phyloP scores from a whole-genome alignment of 768 basidiomycete genomes.

The Chalciporus piperatus region DNA sequence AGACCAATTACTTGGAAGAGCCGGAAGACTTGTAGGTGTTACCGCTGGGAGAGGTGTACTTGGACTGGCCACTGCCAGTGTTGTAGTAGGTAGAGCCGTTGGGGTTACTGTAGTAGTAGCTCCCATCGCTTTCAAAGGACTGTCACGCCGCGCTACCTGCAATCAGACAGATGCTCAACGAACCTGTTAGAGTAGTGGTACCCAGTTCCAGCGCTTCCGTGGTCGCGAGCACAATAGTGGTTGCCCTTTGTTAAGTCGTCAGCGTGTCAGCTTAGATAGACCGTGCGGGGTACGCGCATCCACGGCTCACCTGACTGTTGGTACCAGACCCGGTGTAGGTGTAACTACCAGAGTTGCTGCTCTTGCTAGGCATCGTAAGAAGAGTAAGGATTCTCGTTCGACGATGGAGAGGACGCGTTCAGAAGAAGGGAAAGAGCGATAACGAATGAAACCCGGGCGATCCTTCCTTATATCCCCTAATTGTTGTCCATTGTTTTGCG shows the following conservation, averaged over 20 bases:
- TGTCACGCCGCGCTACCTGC: not conserved
- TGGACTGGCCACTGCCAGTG: constrained; percentile 42
- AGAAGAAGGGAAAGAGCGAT: not conserved
- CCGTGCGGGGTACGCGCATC: not conserved
- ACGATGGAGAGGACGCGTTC: not conserved
- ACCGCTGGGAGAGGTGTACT: constrained; percentile 50
- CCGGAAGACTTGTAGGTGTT: constrained; percentile 25
- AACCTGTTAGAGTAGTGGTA: constrained; percentile 66
- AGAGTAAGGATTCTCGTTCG: not conserved
- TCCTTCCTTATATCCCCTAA: constrained; percentile 5
- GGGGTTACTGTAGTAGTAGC: constrained; percentile 63
- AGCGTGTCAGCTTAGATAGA: not conserved
- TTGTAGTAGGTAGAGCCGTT: constrained; percentile 62
- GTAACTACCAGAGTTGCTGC: constrained; percentile 30
- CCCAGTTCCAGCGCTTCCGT: constrained; percentile 38
- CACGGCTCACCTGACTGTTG: constrained; percentile 46
- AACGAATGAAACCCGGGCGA: no score
- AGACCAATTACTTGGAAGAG: constrained; percentile 22
- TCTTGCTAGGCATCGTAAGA: constrained; percentile 15
- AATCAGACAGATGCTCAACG: constrained; percentile 10
- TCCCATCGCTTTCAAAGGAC: constrained; percentile 40
- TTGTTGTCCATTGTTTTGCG: constrained; percentile 15
- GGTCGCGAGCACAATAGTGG: constrained; percentile 56
- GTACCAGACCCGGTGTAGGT: constrained; percentile 47
- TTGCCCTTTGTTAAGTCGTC: constrained; percentile 46